Evolutionary conservation across 495 filamentous ascomycete species (phyloP).

Genomic region (Aspergillus biplanus): DNA sequence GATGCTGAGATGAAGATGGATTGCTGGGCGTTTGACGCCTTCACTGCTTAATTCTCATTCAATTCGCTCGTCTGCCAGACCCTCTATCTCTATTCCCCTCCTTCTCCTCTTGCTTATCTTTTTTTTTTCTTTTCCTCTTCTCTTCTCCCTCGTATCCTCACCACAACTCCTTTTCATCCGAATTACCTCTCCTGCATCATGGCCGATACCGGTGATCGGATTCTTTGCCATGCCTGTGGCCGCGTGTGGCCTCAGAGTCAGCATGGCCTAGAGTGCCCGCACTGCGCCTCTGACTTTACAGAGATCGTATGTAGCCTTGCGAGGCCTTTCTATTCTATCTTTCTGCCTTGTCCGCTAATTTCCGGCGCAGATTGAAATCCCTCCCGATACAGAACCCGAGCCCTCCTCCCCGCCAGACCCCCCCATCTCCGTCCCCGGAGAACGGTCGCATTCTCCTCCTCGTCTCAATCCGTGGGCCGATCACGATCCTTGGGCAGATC

Average conservation of each 20-base stretch:
- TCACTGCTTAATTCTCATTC: conserved; percentile 10
- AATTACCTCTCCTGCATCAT: conserved; percentile 22
- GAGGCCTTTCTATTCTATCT: not conserved
- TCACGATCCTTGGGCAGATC: conserved; percentile 44
- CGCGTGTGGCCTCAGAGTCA: conserved; percentile 78
- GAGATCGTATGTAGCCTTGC: conserved; percentile 65
- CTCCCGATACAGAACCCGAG: conserved; percentile 32
- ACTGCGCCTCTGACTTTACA: conserved; percentile 74
- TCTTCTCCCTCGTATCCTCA: not conserved
- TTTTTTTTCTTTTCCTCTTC: not conserved
- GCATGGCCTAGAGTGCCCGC: conserved; percentile 70
- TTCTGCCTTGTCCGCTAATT: no score
- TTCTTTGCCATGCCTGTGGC: conserved; percentile 80
- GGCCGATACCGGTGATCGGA: conserved; percentile 58
- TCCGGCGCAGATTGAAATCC: conserved; percentile 40
- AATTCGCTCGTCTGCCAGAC: not conserved
- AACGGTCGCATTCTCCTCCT: conserved; percentile 25
- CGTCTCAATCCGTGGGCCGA: conserved; percentile 33
- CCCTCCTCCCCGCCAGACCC: conserved; percentile 19
- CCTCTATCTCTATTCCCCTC: not conserved
- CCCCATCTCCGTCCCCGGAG: conserved; percentile 22
- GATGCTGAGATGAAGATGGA: conserved; percentile 13
- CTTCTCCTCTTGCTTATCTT: not conserved
- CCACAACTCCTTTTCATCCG: not conserved
- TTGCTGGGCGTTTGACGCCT: conserved; percentile 15